These are phyloP conservation scores for Samsoniella hepiali DNA, from an alignment of 2,329 filamentous ascomycete genomes.

Conservation along the genomic window DNA sequence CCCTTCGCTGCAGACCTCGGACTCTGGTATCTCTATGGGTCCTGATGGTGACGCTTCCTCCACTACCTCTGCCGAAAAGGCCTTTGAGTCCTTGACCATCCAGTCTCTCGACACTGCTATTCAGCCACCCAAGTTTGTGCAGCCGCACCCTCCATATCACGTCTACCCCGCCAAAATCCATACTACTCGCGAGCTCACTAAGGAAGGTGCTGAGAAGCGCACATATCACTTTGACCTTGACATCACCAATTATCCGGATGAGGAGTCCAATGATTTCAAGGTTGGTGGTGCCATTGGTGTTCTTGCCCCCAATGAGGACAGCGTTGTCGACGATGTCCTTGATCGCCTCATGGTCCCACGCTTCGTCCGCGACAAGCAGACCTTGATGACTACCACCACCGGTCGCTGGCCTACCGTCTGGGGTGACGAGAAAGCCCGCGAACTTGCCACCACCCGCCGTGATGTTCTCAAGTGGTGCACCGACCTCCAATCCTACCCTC, in stretches of 20 bases:
- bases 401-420: constrained; percentile 97
- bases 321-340: constrained; percentile 78
- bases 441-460: constrained; percentile 83
- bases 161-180: constrained; percentile 89
- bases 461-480: constrained; percentile 95
- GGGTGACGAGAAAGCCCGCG: constrained; percentile 82
- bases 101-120: constrained; percentile 52
- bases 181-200: constrained; percentile 81
- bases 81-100: constrained; percentile 28
- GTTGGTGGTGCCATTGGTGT: constrained; percentile 95
- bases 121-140: constrained; percentile 84
- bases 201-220: constrained; percentile 85
- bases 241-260: constrained; percentile 87
- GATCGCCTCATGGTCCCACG: constrained; percentile 77
- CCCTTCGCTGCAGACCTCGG: constrained; percentile 40
- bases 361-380: constrained; percentile 78
- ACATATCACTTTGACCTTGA: constrained; percentile 98
- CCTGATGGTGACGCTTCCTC: constrained; percentile 31
- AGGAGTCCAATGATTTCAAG: constrained; percentile 85
- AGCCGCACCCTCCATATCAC: constrained; percentile 89
- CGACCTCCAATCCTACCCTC: constrained; percentile 88
- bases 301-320: constrained; percentile 78
- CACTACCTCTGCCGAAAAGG: constrained; percentile 31
- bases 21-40: constrained; percentile 47
- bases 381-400: constrained; percentile 71